Base-by-base conservation (phyloP, 805 yeast genomes). In the Torulaspora indica region DNA sequence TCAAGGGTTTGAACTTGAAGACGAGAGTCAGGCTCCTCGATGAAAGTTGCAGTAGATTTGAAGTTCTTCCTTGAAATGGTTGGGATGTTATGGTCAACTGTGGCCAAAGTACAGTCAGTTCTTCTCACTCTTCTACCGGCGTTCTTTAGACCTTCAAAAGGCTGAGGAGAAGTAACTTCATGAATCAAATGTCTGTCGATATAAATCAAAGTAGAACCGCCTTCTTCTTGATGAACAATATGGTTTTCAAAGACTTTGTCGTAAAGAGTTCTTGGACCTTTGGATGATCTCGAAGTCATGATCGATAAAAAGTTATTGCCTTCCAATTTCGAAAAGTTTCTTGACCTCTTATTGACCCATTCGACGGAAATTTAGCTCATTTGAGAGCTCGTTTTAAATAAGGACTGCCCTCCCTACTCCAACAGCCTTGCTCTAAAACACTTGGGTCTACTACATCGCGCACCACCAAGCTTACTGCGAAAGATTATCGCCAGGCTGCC, bases 141-240 rank as follows among this genome's bases (percentile, higher is more conserved):
- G 60, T 81, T 84, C 52, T 75, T 77, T 58, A 93, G 77, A 39
- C 98, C 98, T 71, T 93, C 98, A 63, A 93, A 93, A 8, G 98
- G 98, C 70, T 93, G 98, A 28, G 99, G 98, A 23, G 98, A 91
- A 2, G 99, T 93, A 42, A 93, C 99, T 71, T 93, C 98, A 68
- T 93, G 98, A 40, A 93, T 95, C 55, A 93, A 75, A 68, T 93
- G 98, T 70, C 98, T 86, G 70, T 93, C 99, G 48, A 93, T 91
- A 69, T 87, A 93, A 49, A 93, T 69, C 51, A 93, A 74, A 63
- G 77, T 83, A 17, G 96, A 89, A 20, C 95, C 95, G 27, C 87
- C 78, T 42, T 86, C 91, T 56, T 88, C 95, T 61, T 79, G 74
- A 70, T 89, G 90, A 54, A 93, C 98, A 46, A 91, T 72, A 64